Conservation (phyloP, 140 eudicot genomes). For the Flaveria floridana region DNA sequence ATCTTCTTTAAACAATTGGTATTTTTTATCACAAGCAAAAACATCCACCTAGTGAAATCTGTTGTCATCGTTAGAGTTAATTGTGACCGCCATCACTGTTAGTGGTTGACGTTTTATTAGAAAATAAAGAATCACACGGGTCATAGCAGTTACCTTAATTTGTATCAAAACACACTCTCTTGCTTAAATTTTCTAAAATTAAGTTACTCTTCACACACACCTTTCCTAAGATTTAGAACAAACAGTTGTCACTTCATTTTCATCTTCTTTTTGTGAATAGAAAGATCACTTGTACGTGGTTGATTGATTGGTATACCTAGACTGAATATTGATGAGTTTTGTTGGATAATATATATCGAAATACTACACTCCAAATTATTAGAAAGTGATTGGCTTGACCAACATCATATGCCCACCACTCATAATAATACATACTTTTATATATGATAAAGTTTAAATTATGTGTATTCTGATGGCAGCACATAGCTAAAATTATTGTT, state of each 20-base stretch:
- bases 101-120: neutral
- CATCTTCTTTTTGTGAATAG: conserved; percentile 4
- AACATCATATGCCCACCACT: conserved; percentile 33
- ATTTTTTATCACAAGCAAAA: neutral
- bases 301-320: conserved; percentile 17
- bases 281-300: neutral
- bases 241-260: neutral
- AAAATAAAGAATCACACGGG: neutral
- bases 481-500: conserved; percentile 18
- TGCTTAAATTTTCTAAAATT: neutral
- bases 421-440: conserved; percentile 1
- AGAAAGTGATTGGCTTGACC: conserved; percentile 25
- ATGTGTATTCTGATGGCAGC: conserved; percentile 21
- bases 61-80: neutral
- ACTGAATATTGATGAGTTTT: conserved; percentile 6
- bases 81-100: no score
- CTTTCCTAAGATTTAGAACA: neutral
- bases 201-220: neutral
- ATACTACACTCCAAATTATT: conserved; percentile 13
- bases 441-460: neutral
- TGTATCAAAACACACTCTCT: neutral
- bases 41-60: neutral
- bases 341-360: conserved; percentile 17
- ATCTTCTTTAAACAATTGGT: neutral
- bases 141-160: neutral